Conservation (phyloP, 2,329 filamentous ascomycete genomes). For the Nemania sp. region DNA sequence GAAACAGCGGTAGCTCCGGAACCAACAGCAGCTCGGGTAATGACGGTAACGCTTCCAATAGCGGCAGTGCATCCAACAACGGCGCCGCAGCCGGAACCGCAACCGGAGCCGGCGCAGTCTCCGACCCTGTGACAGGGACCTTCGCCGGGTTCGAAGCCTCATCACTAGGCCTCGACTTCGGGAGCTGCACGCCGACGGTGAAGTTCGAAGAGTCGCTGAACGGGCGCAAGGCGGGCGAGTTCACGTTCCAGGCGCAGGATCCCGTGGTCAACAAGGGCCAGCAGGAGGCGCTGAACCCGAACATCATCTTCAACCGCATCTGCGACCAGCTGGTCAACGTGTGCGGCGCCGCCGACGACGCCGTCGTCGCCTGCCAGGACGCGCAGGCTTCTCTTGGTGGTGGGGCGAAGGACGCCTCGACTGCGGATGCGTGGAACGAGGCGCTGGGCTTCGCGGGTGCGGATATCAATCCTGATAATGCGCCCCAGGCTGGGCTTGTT, state of each 20-base stretch:
- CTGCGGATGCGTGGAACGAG: slow-evolving; percentile 47
- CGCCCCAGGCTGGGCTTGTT: slow-evolving; percentile 43
- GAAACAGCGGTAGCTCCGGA: no score
- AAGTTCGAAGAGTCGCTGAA: slow-evolving; percentile 62
- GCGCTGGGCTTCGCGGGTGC: slow-evolving; percentile 46
- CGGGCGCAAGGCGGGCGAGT: slow-evolving; percentile 60
- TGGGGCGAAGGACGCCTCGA: slow-evolving; percentile 43
- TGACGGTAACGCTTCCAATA: slow-evolving; percentile 2
- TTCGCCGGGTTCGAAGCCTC: slow-evolving; percentile 39
- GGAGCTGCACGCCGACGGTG: slow-evolving; percentile 58
- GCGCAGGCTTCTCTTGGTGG: slow-evolving; percentile 49
- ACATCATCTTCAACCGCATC: slow-evolving; percentile 74
- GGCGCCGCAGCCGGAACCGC: slow-evolving; percentile 30
- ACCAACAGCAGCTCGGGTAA: slow-evolving; percentile 27
- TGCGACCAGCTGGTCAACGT: slow-evolving; percentile 70
- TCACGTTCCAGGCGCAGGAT: slow-evolving; percentile 70
- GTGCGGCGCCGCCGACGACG: slow-evolving; percentile 64
- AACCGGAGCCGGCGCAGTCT: slow-evolving; percentile 38
- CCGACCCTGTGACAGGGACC: slow-evolving; percentile 39
- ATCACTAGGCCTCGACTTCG: slow-evolving; percentile 52
- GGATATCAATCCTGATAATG: slow-evolving; percentile 45
- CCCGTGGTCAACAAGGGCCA: slow-evolving; percentile 63
- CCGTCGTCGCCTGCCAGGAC: slow-evolving; percentile 54
- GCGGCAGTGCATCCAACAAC: neutral
- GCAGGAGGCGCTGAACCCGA: slow-evolving; percentile 69